phyloP scores from a whole-genome alignment of 495 filamentous ascomycete species.

The Trichoderma gamsii region DNA sequence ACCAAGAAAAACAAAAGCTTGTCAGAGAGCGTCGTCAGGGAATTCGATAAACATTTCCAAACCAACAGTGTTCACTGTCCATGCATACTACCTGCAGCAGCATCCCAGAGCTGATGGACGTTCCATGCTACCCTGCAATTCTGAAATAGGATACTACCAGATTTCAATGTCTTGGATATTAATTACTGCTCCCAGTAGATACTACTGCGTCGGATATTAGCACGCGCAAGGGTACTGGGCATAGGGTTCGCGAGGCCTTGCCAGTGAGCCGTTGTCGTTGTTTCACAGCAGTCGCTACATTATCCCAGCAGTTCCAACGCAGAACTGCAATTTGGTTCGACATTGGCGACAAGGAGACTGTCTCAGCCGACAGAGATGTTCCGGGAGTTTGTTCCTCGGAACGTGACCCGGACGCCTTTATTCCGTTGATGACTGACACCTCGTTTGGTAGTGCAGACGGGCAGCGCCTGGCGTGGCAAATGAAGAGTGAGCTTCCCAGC shows the following conservation, averaged over 20 bases:
- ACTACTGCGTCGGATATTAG: neutral
- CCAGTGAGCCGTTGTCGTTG: neutral
- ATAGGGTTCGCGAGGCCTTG: neutral
- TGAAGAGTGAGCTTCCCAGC: slow-evolving; percentile 7
- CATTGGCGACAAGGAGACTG: neutral
- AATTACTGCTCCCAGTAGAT: neutral
- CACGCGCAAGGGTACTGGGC: neutral
- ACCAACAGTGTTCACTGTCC: too few species aligned
- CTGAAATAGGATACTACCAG: neutral
- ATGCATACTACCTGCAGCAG: too few species aligned
- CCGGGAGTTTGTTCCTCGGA: neutral
- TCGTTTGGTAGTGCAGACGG: neutral
- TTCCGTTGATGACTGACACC: too few species aligned
- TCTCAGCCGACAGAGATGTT: neutral
- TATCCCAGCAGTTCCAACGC: too few species aligned
- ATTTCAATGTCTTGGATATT: neutral
- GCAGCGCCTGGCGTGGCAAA: neutral
- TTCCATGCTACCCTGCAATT: neutral
- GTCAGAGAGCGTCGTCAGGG: too few species aligned
- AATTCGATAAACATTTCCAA: too few species aligned
- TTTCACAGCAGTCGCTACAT: slow-evolving; percentile 2
- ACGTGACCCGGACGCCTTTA: too few species aligned
- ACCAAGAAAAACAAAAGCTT: too few species aligned
- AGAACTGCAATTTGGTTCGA: neutral
- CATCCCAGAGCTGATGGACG: too few species aligned